Conservation (phyloP, 192 early-diverging fungal species). For the Entomortierella chlamydospora region DNA sequence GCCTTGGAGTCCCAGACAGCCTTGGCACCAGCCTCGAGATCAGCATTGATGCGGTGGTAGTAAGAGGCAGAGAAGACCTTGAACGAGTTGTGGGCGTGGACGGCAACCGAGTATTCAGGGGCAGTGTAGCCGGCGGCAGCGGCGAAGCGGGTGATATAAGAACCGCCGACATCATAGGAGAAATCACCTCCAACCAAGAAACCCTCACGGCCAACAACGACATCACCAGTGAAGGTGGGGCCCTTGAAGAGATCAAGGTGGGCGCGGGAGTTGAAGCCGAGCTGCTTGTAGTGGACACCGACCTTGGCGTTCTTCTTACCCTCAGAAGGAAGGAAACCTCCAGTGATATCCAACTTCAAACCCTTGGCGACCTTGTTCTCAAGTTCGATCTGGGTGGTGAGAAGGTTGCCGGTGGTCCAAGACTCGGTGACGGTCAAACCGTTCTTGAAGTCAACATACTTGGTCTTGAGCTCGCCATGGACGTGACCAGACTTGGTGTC, state of each 20-base stretch:
- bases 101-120: slow-evolving; percentile 87
- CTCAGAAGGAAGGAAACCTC: slow-evolving; percentile 85
- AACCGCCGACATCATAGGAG: slow-evolving; percentile 91
- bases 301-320: slow-evolving; percentile 85
- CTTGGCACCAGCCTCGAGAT: slow-evolving; percentile 95
- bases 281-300: slow-evolving; percentile 96
- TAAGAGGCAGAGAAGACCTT: slow-evolving; percentile 91
- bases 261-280: slow-evolving; percentile 89
- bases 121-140: slow-evolving; percentile 88
- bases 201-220: slow-evolving; percentile 90
- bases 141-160: slow-evolving; percentile 88
- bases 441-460: slow-evolving; percentile 94
- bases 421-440: slow-evolving; percentile 96
- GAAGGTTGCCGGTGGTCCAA: slow-evolving; percentile 95
- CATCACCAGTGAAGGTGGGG: slow-evolving; percentile 89
- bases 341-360: slow-evolving; percentile 93
- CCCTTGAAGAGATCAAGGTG: slow-evolving; percentile 95
- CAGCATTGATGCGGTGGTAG: slow-evolving; percentile 94
- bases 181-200: slow-evolving; percentile 94
- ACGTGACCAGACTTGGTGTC: slow-evolving; percentile 96
- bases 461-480: slow-evolving; percentile 97
- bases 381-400: slow-evolving; percentile 93
- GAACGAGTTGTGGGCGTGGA: slow-evolving; percentile 93
- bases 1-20: slow-evolving; percentile 89
- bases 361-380: slow-evolving; percentile 96